A percentile compares a stretch with the other conserved stretches of the same genome.
phyloP scores from a whole-genome alignment of 805 yeast genomes.

The Groenewaldozyma tartarivorans region DNA sequence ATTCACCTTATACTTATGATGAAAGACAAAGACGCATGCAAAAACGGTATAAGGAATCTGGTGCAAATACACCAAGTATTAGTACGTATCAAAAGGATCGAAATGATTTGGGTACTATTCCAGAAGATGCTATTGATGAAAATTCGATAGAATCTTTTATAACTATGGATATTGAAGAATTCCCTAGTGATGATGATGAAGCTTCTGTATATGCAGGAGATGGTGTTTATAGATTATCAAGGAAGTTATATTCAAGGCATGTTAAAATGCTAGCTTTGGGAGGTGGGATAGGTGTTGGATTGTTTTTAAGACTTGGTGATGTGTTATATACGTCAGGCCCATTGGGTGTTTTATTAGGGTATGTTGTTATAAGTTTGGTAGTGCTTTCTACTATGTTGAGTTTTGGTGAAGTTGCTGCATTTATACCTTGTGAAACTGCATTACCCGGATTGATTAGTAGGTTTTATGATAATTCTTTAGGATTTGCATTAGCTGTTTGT shows the following conservation, averaged over 20 bases:
- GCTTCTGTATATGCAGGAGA: conserved; percentile 11
- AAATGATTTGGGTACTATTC: conserved; percentile 1
- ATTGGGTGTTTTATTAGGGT: conserved; percentile 63
- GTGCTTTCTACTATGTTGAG: conserved; percentile 63
- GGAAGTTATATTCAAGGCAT: conserved; percentile 56
- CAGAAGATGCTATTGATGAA: conserved; percentile 2
- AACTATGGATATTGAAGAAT: conserved; percentile 21
- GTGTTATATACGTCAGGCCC: conserved; percentile 71
- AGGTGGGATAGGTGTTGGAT: conserved; percentile 72
- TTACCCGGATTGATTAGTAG: conserved; percentile 67
- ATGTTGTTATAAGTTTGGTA: conserved; percentile 50
- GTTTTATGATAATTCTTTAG: conserved; percentile 52
- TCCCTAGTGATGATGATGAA: conserved; percentile 15
- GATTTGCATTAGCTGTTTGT: conserved; percentile 58
- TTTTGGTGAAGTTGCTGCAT: conserved; percentile 73
- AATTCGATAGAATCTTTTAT: conserved; percentile 18
- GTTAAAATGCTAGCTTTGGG: conserved; percentile 72
- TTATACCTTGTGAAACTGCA: conserved; percentile 71
- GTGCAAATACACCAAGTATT: neutral
- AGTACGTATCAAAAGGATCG: neutral
- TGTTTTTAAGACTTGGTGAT: conserved; percentile 60
- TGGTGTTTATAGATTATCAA: conserved; percentile 26
- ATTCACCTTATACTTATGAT: conserved; percentile 15
- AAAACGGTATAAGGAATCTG: neutral
- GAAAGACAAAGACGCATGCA: conserved; percentile 6